Evolutionary conservation across 305 asterid species (phyloP), one percentile per base, ranked within the genome.

Genomic region (Ilex paraguariensis): DNA sequence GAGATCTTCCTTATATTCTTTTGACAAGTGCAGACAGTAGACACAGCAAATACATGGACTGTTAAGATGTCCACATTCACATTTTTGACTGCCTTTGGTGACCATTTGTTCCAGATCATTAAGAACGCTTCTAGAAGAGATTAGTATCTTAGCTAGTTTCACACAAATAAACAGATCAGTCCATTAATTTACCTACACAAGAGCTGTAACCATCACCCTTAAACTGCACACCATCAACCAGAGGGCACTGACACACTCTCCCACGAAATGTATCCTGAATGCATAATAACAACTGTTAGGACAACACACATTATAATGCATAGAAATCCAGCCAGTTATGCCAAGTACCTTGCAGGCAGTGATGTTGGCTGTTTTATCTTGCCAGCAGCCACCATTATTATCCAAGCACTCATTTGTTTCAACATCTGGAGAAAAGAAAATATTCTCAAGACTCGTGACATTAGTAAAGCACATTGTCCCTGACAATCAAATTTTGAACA

Each of bases 341-440:
- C 63, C 50, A 64, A 69, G 68, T 50, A 92, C 98, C 95, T 81
- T 89, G 97, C 98, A 92, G 53, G 98, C 98, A 0, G 96, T 89
- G 73, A 89, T 63, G 73, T 92, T 92, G 42, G 92, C 73, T 31
- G 73, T 46, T 67, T 71, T 81, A 73, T 92, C 97, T 66, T 75
- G 74, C 98, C 98, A 92, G 83, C 98, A 92, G 69, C 98, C 98
- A 65, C 97, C 97, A 65, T 87, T 85, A 70, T 87, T 85, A 53
- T 89, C 88, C 77, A 87, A 81, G 68, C 98, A 92, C 81, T 92
- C 98, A 39, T 92, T 92, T 64, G 97, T 92, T 81, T 92, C 95
- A 3, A 92, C 91, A 61, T 87, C 98, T 92, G 83, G 57, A 65
- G 64, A 71, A 60, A 62, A 66, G 28, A 75, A 68, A 62, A 65